These are phyloP conservation scores for Claviceps quebecensis DNA, from an alignment of 2,329 filamentous ascomycete species.

Conservation along the genomic window DNA sequence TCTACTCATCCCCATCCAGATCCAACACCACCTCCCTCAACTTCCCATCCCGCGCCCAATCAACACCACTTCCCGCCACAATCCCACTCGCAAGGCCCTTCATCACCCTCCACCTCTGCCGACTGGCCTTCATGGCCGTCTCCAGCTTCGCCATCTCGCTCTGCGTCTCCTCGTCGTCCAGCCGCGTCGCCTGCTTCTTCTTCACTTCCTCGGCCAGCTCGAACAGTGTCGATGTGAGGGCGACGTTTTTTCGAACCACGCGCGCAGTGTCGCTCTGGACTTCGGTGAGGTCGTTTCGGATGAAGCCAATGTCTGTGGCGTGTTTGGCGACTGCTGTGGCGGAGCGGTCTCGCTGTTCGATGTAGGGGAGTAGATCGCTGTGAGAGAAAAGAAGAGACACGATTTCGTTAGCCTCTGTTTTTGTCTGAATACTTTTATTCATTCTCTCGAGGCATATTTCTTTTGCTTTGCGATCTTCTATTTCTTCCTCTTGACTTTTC, in stretches of 20 bases:
- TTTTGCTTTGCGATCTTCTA: too few species aligned
- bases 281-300: slow-evolving; percentile 37
- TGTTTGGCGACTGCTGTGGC: slow-evolving; percentile 49
- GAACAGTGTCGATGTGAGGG: slow-evolving; percentile 48
- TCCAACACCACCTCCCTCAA: slow-evolving; percentile 62
- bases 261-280: slow-evolving; percentile 44
- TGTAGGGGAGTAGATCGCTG: slow-evolving; percentile 52
- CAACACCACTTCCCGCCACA: slow-evolving; percentile 66
- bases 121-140: slow-evolving; percentile 43
- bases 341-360: slow-evolving; percentile 54
- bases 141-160: slow-evolving; percentile 46
- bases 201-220: slow-evolving; percentile 44
- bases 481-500: too few species aligned
- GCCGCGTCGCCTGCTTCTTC: slow-evolving; percentile 36
- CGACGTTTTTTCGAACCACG: slow-evolving; percentile 45
- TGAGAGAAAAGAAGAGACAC: neutral
- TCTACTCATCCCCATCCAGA: slow-evolving; percentile 25
- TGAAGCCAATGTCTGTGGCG: slow-evolving; percentile 35
- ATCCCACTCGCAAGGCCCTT: slow-evolving; percentile 69
- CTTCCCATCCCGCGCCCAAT: slow-evolving; percentile 60
- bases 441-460: neutral
- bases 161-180: slow-evolving; percentile 36
- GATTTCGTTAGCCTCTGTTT: neutral
- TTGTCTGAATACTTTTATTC: neutral
- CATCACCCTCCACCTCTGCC: slow-evolving; percentile 56